These are phyloP conservation scores for Talaromyces sp. DNA, from an alignment of 2,329 filamentous ascomycete species.

Conservation along the genomic window DNA sequence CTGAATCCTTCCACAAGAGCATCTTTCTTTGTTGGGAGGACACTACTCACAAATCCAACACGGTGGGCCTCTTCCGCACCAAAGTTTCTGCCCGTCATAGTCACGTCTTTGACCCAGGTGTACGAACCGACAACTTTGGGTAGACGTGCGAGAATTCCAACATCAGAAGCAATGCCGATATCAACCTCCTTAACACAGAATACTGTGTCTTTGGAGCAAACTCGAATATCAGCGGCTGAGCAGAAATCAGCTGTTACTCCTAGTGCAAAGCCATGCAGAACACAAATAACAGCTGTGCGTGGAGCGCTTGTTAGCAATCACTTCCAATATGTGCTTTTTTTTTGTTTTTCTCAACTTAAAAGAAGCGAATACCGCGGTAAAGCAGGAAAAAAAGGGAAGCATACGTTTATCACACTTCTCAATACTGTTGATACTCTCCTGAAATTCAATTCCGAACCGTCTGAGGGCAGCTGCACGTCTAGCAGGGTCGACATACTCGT, in stretches of 20 bases:
- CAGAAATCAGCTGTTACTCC: slow-evolving; percentile 68
- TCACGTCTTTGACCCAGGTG: slow-evolving; percentile 47
- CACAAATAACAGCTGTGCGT: slow-evolving; percentile 62
- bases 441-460: slow-evolving; percentile 71
- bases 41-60: slow-evolving; percentile 41
- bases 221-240: slow-evolving; percentile 39
- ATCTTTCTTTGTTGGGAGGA: slow-evolving; percentile 51
- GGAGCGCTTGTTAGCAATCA: too few relatives aligned
- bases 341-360: too few relatives aligned
- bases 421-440: slow-evolving; percentile 68
- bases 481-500: slow-evolving; percentile 61
- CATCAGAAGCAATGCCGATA: too few relatives aligned
- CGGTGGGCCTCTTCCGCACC: slow-evolving; percentile 39
- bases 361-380: too few relatives aligned
- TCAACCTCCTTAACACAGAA: too few relatives aligned
- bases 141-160: slow-evolving; percentile 33
- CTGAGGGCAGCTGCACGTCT: slow-evolving; percentile 53
- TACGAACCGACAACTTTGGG: slow-evolving; percentile 43
- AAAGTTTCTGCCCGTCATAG: slow-evolving; percentile 39
- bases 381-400: too few relatives aligned
- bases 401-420: slow-evolving; percentile 79
- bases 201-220: slow-evolving; percentile 32
- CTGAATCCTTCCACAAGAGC: slow-evolving; percentile 60
- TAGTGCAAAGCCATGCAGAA: slow-evolving; percentile 72
- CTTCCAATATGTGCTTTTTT: too few relatives aligned